Base-by-base conservation (phyloP, 768 basidiomycete genomes). In the Suillus weaverae region DNA sequence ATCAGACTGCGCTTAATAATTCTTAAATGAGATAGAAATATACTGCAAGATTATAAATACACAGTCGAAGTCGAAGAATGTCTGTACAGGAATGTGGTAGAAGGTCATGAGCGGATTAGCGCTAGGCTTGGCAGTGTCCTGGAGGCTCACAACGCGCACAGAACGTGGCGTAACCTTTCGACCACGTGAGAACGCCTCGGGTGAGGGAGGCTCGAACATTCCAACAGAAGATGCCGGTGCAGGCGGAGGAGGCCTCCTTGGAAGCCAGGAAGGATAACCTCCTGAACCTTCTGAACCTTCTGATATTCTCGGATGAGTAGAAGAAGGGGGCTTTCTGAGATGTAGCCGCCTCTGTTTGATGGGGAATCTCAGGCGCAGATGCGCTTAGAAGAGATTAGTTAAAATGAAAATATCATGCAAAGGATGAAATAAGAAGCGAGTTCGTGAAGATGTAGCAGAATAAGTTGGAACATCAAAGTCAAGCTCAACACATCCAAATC, bases 61-160 rank as follows among this genome's bases (percentile, higher is more conserved):
- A 69, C 89, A 87, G 74, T 95, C 95, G 75, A 95, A 94, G 72
- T 97, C 95, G 74, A 96, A 88, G 72, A 90, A 95, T 1, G 89
- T 87, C 74, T 95, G 93, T 9, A 92, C 73, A 32, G 87, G 86
- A 46, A 93, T 77, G 72, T 92, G 89, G 22, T 85, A 86, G 73
- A 94, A 86, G 7, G 86, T 83, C 67, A 93, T 74, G 18, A 93
- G 46, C 57, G 57, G 57, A 61, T 81, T 80, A 64, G 79, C 81
- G 57, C 73, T 78, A 22, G 72, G 76, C 22, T 78, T 74, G 16
- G 74, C 72, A 33, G 83, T 77, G 63, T 88, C 83, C 68, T 88
- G 85, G 59, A 92, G 76, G 67, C 85, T 89, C 69, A 94, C 89
- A 63, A 94, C 91, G 66, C 92, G 86, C 20, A 94, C 89, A 2